Evolutionary conservation across 192 early-diverging fungal species (phyloP), one percentile per base, ranked within the genome.

Genomic region (Lobosporangium transversale): DNA sequence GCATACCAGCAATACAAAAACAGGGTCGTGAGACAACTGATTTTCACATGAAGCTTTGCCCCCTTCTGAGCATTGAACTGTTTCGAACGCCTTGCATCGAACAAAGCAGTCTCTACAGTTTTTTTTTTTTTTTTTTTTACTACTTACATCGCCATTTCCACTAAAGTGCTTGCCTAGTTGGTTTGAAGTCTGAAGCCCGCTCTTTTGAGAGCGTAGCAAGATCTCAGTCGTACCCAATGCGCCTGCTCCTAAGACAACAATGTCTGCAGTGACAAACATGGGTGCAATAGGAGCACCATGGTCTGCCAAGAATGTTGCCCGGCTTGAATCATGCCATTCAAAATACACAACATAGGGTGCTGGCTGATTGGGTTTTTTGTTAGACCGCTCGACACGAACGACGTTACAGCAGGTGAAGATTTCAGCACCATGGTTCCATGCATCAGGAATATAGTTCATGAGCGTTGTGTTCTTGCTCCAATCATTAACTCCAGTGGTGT

Each of bases 111-210:
- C 29, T 50, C 23, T 4, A 50, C 21, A 14, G 2, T 24, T 7
- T 14, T 2, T 50, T 7, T 14, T 9, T 24, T 24, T 50, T 24
- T 50, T 4, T 26, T 24, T 50, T 50, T 42, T 42, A 42, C 29
- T 50, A 80, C 81, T 80, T 70, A 83, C 81, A 55, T 83, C 82
- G 30, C 82, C 82, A 37, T 83, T 83, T 29, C 82, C 82, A 43
- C 71, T 80, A 45, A 83, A 83, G 17, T 61, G 51, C 65, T 83
- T 70, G 42, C 82, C 82, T 26, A 83, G 7, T 15, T 81, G 60
- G 26, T 60, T 31, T 18, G 79, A 78, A 31, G 67, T 68, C 40
- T 57, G n/a, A 4, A 83, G 48, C 29, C 82, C 82, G 62, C 44
- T 55, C 54, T 56, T 53, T 35, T 36, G 52, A 33, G 82, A 83